Conservation (phyloP, 768 basidiomycete species). For the Cyclocybe aegerita region DNA sequence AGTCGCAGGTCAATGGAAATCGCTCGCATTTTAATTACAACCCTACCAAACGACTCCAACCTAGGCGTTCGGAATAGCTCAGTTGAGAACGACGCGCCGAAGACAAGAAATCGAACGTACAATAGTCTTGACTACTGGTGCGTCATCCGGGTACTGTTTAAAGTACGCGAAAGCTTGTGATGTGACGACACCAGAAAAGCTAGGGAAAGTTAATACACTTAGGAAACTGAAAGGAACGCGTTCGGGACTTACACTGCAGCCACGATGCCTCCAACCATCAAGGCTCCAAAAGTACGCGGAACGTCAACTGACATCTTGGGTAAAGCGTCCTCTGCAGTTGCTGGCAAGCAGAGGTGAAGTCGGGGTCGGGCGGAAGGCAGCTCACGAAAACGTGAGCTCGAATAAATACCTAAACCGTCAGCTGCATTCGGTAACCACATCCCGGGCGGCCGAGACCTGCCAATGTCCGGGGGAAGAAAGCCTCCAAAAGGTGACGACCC, state of each 20-base stretch:
- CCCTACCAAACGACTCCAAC: slow-evolving; percentile 18
- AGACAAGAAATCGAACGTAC: slow-evolving; percentile 19
- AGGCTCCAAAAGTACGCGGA: slow-evolving; percentile 34
- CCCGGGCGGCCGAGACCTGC: too few species aligned
- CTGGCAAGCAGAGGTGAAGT: too few species aligned
- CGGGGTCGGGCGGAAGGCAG: too few species aligned
- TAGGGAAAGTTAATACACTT: slow-evolving; percentile 9
- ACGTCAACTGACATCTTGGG: slow-evolving; percentile 19
- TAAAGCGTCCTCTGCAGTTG: too few species aligned
- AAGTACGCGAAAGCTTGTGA: slow-evolving; percentile 39
- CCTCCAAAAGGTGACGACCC: too few species aligned
- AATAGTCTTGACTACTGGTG: slow-evolving; percentile 25
- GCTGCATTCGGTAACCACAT: too few species aligned
- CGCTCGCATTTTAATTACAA: not conserved
- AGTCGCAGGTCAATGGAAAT: not conserved
- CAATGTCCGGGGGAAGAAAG: too few species aligned
- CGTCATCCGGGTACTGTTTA: slow-evolving; percentile 34
- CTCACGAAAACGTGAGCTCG: too few species aligned
- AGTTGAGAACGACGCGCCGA: not conserved
- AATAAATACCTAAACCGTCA: too few species aligned
- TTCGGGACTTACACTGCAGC: slow-evolving; percentile 32
- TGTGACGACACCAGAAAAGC: slow-evolving; percentile 39
- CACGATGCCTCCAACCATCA: slow-evolving; percentile 37
- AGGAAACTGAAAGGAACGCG: not conserved
- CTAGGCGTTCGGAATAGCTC: slow-evolving; percentile 9